phyloP scores from a whole-genome alignment of 768 basidiomycete genomes.

The Rubroboletus satanas region DNA sequence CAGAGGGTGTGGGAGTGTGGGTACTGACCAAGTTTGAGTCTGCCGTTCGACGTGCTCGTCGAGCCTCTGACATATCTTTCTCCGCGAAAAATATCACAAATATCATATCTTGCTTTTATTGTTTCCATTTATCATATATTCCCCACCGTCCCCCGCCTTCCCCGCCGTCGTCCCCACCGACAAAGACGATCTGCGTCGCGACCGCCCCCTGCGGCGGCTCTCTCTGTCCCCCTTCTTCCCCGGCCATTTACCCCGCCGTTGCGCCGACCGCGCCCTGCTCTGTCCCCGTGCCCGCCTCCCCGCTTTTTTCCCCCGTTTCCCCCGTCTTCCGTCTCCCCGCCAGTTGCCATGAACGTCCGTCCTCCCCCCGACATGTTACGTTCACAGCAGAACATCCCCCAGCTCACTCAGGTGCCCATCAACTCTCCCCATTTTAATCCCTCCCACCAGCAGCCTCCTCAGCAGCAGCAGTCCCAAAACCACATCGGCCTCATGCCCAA shows the following conservation, averaged over 20 bases:
- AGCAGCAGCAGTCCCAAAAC: slow-evolving; percentile 31
- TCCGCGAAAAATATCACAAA: slow-evolving; percentile 24
- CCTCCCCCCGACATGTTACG: slow-evolving; percentile 44
- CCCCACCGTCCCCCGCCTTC: not conserved
- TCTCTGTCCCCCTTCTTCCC: not conserved
- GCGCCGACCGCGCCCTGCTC: slow-evolving; percentile 2
- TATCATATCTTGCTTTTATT: slow-evolving; percentile 29
- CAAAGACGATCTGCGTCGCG: slow-evolving; percentile 18
- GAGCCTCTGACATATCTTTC: slow-evolving; percentile 25
- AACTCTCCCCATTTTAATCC: slow-evolving; percentile 33
- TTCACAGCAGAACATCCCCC: slow-evolving; percentile 37
- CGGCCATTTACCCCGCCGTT: slow-evolving; percentile 2
- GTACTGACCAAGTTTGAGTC: slow-evolving; percentile 21
- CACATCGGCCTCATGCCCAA: slow-evolving; percentile 38
- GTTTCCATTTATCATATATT: slow-evolving; percentile 12
- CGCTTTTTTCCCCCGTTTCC: slow-evolving; percentile 4
- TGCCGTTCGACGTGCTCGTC: slow-evolving; percentile 31
- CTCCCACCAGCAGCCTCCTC: slow-evolving; percentile 36
- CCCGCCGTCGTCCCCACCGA: not conserved
- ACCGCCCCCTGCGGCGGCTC: slow-evolving; percentile 10
- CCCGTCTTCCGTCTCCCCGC: slow-evolving; percentile 1
- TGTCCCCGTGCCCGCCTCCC: not conserved
- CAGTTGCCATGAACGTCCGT: slow-evolving; percentile 46
- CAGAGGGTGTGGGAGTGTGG: slow-evolving; percentile 28
- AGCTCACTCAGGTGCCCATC: slow-evolving; percentile 38